Conservation (phyloP, 2,329 filamentous ascomycete species). For the Cladosporium sp. region DNA sequence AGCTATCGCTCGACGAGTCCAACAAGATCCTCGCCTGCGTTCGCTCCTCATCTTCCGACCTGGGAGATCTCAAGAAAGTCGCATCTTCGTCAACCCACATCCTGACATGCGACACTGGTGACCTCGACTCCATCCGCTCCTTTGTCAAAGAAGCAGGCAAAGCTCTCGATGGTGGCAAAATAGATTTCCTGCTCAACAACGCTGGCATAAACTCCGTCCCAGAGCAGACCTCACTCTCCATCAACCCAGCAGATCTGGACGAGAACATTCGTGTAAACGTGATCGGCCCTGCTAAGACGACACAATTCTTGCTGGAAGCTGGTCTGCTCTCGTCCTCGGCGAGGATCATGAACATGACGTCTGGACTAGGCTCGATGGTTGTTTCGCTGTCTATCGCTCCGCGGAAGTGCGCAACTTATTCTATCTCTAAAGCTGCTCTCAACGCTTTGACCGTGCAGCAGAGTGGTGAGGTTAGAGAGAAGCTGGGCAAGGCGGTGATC, state of each 20-base stretch:
- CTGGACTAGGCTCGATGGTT: constrained; percentile 31
- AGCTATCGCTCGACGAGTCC: constrained; percentile 34
- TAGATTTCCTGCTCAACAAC: constrained; percentile 41
- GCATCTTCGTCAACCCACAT: constrained; percentile 33
- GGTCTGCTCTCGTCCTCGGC: constrained; percentile 28
- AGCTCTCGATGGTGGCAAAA: constrained; percentile 32
- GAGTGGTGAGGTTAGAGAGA: constrained; percentile 35
- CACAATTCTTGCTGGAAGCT: constrained; percentile 33
- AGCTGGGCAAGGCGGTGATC: constrained; percentile 29
- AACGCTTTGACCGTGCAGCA: constrained; percentile 44
- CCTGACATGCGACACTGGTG: constrained; percentile 39
- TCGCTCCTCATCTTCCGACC: constrained; percentile 31
- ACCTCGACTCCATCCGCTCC: constrained; percentile 31
- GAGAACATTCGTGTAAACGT: constrained; percentile 46
- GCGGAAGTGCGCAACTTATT: constrained; percentile 37
- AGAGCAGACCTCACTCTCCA: constrained; percentile 36
- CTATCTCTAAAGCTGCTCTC: constrained; percentile 41
- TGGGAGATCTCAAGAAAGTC: constrained; percentile 28
- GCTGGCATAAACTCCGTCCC: constrained; percentile 39
- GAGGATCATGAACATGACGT: constrained; percentile 34
- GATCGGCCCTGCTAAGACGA: constrained; percentile 44
- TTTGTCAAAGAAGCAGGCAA: constrained; percentile 33
- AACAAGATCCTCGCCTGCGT: constrained; percentile 40
- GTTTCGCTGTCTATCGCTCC: constrained; percentile 26
- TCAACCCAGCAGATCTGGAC: constrained; percentile 35